Percentiles rank a stretch among this genome's conserved stretches.
These are phyloP conservation scores for Nicotiana paniculata DNA, from an alignment of 257 asterid genomes.

Conservation along the genomic window DNA sequence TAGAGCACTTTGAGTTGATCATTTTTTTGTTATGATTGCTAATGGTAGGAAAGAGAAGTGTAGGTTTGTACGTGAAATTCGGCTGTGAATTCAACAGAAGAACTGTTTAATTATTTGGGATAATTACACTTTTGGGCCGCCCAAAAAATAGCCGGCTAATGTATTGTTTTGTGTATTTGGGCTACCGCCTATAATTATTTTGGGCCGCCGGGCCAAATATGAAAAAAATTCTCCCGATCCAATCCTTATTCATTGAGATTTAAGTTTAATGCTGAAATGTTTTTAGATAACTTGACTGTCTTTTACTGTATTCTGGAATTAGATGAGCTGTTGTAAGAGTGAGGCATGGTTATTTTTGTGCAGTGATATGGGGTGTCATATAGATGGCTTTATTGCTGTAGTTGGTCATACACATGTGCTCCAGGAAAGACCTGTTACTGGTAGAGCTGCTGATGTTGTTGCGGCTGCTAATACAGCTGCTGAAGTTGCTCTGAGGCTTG, in stretches of 20 bases:
- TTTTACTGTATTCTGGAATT: neutral
- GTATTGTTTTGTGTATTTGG: too few relatives aligned
- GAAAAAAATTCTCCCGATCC: neutral
- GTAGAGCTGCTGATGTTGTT: constrained; percentile 86
- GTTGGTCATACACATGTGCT: constrained; percentile 87
- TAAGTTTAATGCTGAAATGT: neutral
- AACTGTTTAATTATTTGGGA: neutral
- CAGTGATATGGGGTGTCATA: constrained; percentile 98
- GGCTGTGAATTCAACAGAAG: neutral
- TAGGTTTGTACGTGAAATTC: neutral
- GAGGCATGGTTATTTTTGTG: constrained; percentile 9
- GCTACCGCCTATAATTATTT: too few relatives aligned
- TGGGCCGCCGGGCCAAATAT: neutral
- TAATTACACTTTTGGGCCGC: too few relatives aligned
- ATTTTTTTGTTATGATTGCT: neutral
- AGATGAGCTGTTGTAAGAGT: neutral
- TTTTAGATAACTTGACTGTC: neutral
- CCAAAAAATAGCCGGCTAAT: too few relatives aligned
- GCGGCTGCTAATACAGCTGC: constrained; percentile 93
- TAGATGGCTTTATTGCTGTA: constrained; percentile 92
- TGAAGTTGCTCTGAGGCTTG: constrained; percentile 91
- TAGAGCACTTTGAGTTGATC: neutral
- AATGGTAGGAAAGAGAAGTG: neutral
- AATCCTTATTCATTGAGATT: neutral
- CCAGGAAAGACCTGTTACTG: constrained; percentile 77